A percentile compares a stretch with the other conserved stretches of the same genome.
phyloP scores from a whole-genome alignment of 768 basidiomycete species.

The Boletus rubroflammeus region DNA sequence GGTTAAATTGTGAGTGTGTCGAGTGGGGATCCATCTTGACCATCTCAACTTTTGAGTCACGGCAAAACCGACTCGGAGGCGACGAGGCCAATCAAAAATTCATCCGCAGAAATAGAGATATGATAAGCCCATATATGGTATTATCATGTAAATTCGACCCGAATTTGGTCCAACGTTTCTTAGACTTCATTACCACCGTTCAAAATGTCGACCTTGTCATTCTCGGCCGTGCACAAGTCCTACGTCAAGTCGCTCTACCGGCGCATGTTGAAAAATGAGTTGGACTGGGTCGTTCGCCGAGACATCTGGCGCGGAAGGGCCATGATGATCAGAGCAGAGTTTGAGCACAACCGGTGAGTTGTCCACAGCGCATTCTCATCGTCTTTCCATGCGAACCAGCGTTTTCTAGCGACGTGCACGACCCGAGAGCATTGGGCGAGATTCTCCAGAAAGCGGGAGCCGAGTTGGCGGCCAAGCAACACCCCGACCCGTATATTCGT shows the following conservation, averaged over 20 bases:
- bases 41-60: neutral
- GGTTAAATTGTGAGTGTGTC: slow-evolving; percentile 69
- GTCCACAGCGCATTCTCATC: slow-evolving; percentile 14
- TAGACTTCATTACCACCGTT: slow-evolving; percentile 1
- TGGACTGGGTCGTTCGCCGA: slow-evolving; percentile 87
- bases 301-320: slow-evolving; percentile 86
- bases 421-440: slow-evolving; percentile 76
- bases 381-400: neutral
- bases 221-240: slow-evolving; percentile 70
- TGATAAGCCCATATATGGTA: slow-evolving; percentile 13
- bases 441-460: slow-evolving; percentile 81
- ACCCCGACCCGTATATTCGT: slow-evolving; percentile 95
- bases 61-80: neutral
- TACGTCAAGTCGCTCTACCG: slow-evolving; percentile 93
- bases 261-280: slow-evolving; percentile 77
- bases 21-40: slow-evolving; percentile 74
- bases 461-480: slow-evolving; percentile 56
- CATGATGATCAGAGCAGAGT: slow-evolving; percentile 83
- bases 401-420: slow-evolving; percentile 64
- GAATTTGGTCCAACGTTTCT: neutral
- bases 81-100: neutral
- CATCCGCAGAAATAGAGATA: neutral
- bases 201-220: slow-evolving; percentile 55
- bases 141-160: slow-evolving; percentile 11
- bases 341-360: slow-evolving; percentile 83